phyloP scores from a whole-genome alignment of 2,329 filamentous ascomycete genomes.

The Neopestalotiopsis rosae region DNA sequence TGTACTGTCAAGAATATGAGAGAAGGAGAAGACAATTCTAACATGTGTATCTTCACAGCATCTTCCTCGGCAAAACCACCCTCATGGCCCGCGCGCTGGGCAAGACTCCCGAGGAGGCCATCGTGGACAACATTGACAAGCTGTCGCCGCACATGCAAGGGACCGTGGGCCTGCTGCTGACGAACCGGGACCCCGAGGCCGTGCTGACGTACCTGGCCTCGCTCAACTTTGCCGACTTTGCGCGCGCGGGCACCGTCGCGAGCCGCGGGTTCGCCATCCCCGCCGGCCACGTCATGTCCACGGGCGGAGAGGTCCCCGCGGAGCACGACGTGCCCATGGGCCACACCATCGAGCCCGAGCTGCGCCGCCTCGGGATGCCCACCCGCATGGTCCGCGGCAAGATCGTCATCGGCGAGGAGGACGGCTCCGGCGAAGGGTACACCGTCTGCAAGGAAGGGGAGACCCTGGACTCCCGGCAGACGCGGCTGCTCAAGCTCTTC shows the following conservation, averaged over 20 bases:
- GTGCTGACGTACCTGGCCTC: slow-evolving; percentile 75
- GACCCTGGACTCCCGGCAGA: slow-evolving; percentile 87
- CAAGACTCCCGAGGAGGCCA: slow-evolving; percentile 75
- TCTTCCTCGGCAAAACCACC: slow-evolving; percentile 99
- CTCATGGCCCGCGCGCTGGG: slow-evolving; percentile 97
- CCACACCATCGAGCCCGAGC: slow-evolving; percentile 87
- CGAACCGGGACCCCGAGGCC: slow-evolving; percentile 72
- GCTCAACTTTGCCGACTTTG: slow-evolving; percentile 83
- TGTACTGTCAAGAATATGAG: neutral
- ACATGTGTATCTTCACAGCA: slow-evolving; percentile 51
- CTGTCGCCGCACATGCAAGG: slow-evolving; percentile 76
- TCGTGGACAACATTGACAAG: slow-evolving; percentile 76
- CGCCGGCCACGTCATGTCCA: slow-evolving; percentile 79
- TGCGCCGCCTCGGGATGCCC: slow-evolving; percentile 88
- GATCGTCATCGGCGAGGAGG: slow-evolving; percentile 73
- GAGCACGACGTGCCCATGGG: slow-evolving; percentile 87
- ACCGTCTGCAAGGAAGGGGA: slow-evolving; percentile 86
- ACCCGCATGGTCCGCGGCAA: slow-evolving; percentile 88
- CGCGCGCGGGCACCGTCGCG: slow-evolving; percentile 81
- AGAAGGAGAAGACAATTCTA: slow-evolving; percentile 22
- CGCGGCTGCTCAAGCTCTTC: slow-evolving; percentile 91
- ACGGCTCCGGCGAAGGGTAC: slow-evolving; percentile 59
- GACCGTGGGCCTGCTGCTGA: slow-evolving; percentile 89
- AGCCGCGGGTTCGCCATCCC: slow-evolving; percentile 81
- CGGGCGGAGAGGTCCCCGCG: slow-evolving; percentile 77